These are phyloP conservation scores for Castanea sativa DNA, from an alignment of 306 rosid genomes.

Conservation along the genomic window DNA sequence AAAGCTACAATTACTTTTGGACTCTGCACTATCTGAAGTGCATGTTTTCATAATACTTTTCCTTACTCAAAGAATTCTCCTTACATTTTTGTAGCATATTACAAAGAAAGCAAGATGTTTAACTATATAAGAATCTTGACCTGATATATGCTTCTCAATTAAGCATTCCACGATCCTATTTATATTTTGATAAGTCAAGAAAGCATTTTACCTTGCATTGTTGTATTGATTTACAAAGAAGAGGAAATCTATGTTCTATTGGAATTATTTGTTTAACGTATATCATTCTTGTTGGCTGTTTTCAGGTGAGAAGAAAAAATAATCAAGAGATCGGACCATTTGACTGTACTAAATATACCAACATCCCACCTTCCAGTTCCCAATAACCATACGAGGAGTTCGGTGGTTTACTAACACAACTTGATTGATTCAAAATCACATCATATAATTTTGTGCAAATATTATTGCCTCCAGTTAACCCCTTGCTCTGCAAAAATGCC, in stretches of 20 bases:
- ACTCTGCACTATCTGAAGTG: background rate
- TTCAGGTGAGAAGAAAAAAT: slow-evolving; percentile 72
- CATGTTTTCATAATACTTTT: too few relatives aligned
- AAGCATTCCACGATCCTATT: background rate
- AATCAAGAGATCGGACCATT: slow-evolving; percentile 77
- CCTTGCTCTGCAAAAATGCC: background rate
- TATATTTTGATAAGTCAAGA: background rate
- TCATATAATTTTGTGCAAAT: background rate
- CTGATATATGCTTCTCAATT: background rate
- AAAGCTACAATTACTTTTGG: background rate
- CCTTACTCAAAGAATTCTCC: too few relatives aligned
- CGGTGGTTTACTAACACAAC: background rate
- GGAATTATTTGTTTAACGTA: background rate
- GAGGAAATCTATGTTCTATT: background rate
- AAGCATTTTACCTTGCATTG: background rate
- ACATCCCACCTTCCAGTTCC: slow-evolving; percentile 32
- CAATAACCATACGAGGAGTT: slow-evolving; percentile 11
- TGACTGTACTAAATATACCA: slow-evolving; percentile 77
- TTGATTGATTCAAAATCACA: background rate
- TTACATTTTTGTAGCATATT: background rate
- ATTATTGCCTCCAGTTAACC: background rate
- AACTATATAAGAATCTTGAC: background rate
- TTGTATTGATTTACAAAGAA: background rate
- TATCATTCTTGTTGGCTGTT: slow-evolving; percentile 14
- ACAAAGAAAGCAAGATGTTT: background rate